phyloP scores from a whole-genome alignment of 2,329 filamentous ascomycete genomes.

The Zymoseptoria crescenta region DNA sequence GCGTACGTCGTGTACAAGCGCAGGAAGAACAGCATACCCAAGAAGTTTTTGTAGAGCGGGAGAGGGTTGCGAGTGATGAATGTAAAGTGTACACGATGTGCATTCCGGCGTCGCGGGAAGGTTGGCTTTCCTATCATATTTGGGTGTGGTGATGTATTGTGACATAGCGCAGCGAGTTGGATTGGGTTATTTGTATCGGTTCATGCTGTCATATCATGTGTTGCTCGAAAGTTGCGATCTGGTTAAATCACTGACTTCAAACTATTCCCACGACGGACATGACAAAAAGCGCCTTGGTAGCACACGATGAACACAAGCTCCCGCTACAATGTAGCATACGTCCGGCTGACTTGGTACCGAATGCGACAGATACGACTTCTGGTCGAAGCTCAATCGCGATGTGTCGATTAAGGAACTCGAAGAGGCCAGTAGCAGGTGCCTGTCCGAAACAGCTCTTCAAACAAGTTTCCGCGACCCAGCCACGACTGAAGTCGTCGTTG shows the following conservation, averaged over 20 bases:
- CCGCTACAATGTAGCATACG: no score
- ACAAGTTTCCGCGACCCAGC: not conserved
- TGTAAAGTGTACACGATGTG: not conserved
- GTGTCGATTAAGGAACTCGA: not conserved
- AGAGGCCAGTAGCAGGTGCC: no score
- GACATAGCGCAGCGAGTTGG: not conserved
- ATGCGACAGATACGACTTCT: not conserved
- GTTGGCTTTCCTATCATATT: not conserved
- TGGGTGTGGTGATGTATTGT: not conserved
- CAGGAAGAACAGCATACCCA: constrained; percentile 66
- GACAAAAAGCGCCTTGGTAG: no score
- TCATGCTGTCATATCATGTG: no score
- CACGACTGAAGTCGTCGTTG: not conserved
- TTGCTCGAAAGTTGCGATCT: no score
- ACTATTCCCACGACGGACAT: no score
- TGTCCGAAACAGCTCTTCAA: not conserved
- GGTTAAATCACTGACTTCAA: no score
- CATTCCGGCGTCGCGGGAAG: not conserved
- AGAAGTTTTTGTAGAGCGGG: constrained; percentile 69
- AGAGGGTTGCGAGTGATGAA: not conserved
- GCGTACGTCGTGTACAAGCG: constrained; percentile 74
- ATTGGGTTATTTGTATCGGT: not conserved
- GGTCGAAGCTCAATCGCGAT: not conserved
- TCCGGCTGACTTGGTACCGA: not conserved
- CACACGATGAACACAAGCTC: no score